A percentile compares a stretch with the other conserved stretches of the same genome.
phyloP scores from a whole-genome alignment of 768 basidiomycete genomes.

The Solioccasus polychromus region DNA sequence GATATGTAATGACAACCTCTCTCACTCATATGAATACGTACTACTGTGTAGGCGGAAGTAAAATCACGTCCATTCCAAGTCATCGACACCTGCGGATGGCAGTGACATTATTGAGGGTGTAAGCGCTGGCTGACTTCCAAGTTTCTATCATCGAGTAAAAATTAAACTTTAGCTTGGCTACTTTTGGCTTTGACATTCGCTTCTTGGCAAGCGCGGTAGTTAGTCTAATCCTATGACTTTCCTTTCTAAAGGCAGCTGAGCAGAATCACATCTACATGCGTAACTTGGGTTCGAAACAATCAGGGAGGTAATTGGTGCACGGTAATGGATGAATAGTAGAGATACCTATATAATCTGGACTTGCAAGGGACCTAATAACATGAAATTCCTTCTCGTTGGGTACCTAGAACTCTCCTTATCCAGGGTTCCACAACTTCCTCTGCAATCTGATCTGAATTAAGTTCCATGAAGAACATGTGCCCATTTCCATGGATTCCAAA shows the following conservation, averaged over 20 bases:
- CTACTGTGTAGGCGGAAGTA: neutral
- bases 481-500: slow-evolving; percentile 51
- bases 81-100: neutral
- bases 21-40: neutral
- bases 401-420: slow-evolving; percentile 26
- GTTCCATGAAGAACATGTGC: slow-evolving; percentile 58
- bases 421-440: slow-evolving; percentile 40
- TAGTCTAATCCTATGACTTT: too few relatives aligned
- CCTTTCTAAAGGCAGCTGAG: too few relatives aligned
- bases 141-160: too few relatives aligned
- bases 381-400: neutral
- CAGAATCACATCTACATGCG: too few relatives aligned
- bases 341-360: neutral
- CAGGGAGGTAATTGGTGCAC: neutral
- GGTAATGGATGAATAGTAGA: too few relatives aligned
- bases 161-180: too few relatives aligned
- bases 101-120: neutral
- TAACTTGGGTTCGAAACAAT: too few relatives aligned
- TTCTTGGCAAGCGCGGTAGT: too few relatives aligned
- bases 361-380: too few relatives aligned
- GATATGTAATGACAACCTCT: slow-evolving; percentile 47
- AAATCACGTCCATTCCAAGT: neutral
- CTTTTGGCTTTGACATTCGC: too few relatives aligned
- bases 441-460: slow-evolving; percentile 43
- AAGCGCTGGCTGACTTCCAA: too few relatives aligned